Percentiles rank a stretch among this genome's conserved stretches.
Conservation (phyloP, 441 rosid genomes). For the Aquilaria agallochum region DNA sequence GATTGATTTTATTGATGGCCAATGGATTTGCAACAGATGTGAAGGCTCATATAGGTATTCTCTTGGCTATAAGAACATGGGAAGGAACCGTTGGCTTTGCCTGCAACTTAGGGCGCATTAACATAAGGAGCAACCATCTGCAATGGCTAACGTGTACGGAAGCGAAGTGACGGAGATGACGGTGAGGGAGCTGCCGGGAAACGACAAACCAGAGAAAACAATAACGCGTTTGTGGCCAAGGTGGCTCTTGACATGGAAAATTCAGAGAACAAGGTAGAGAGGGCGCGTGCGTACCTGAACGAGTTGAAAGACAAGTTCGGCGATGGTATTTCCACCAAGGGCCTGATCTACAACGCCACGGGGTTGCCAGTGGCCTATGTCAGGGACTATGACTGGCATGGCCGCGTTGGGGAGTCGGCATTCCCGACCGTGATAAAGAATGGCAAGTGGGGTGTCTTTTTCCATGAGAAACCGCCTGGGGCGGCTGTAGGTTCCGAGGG, state of each 20-base stretch:
- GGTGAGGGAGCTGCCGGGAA: background rate
- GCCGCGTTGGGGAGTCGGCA: background rate
- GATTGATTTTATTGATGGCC: too few relatives aligned
- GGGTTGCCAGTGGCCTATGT: background rate
- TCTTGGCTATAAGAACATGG: too few relatives aligned
- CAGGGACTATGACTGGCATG: background rate
- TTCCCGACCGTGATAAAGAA: background rate
- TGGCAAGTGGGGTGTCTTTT: slow-evolving; percentile 3
- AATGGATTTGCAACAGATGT: too few relatives aligned
- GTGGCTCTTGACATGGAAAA: background rate
- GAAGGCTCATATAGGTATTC: too few relatives aligned
- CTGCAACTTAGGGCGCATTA: too few relatives aligned
- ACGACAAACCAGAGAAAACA: background rate
- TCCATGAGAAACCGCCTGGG: background rate
- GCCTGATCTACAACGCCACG: slow-evolving; percentile 3
- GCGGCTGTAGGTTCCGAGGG: background rate
- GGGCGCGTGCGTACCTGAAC: background rate
- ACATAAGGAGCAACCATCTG: background rate
- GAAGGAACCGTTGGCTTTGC: too few relatives aligned
- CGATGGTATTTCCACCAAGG: background rate
- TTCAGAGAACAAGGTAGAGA: background rate
- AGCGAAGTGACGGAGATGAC: background rate
- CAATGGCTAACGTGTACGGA: background rate
- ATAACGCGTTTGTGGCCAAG: background rate
- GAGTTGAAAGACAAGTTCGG: background rate